Evolutionary conservation across 1,284 basidiomycete species (phyloP), one percentile per base, ranked within the genome.

Genomic region (Wallemia ichthyophaga): DNA sequence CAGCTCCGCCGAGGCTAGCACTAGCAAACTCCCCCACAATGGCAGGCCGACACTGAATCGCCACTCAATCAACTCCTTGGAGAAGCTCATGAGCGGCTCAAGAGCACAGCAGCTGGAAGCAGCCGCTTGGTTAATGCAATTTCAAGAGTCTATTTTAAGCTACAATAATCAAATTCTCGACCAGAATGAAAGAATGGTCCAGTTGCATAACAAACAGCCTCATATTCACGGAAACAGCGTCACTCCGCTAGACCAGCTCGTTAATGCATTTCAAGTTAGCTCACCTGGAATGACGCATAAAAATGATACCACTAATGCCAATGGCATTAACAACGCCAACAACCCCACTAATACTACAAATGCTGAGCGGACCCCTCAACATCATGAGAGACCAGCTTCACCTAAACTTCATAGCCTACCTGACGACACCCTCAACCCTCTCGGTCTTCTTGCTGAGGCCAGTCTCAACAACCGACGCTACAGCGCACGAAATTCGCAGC

Each of bases 381-480:
- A 61, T 62, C 67, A 58, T 77, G 32, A 21, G 69, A 66, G 19
- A 61, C 73, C 68, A 17, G 9, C 7, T 7, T 64, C 86, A 76
- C 60, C 87, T 75, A 82, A 88, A 65, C 73, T 94, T 5, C 86
- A 91, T 64, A 85, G 80, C 0, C 72, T 95, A 2, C 89, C 89
- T 0, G 88, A 94, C 69, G 91, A 92, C 65, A 75, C 83, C 0
- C 72, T 94, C 24, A 92, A 91, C 61, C 89, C 89, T 1, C 73
- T 94, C 7, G 89, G 89, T 3, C 73, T 95, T 0, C 74, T 94
- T 17, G 89, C 86, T 0, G 88, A 94, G 69, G 85, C 88, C 0
- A 87, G 83, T 66, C 71, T 94, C 21, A 85, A 86, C 5, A 92
- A 91, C 66, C 78, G 83, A 0, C 76, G 70, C 48, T 60, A 60